A percentile compares a stretch with the other conserved stretches of the same genome.
Evolutionary conservation across 2,329 filamentous ascomycete genomes (phyloP).

Genomic region (Pseudogymnoascus sp.): DNA sequence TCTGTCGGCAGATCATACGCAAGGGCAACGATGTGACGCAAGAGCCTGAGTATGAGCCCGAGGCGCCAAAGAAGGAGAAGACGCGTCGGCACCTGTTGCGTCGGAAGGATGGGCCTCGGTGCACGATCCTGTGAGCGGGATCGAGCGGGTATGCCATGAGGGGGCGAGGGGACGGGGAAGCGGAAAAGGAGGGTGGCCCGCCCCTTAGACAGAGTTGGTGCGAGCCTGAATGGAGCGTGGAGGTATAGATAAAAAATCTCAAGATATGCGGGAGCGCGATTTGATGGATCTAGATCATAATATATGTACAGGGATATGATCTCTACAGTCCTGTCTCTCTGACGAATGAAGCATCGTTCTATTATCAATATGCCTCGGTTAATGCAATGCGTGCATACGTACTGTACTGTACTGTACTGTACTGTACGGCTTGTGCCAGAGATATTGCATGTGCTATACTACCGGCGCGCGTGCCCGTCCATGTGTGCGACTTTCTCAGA

Average conservation of each 20-base stretch:
- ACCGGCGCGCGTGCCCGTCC: neutral
- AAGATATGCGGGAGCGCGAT: constrained; percentile 1
- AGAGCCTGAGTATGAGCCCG: constrained; percentile 23
- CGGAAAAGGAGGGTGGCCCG: neutral
- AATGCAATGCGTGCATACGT: neutral
- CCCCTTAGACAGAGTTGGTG: neutral
- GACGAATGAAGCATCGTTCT: neutral
- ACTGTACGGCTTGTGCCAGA: neutral
- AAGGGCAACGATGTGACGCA: constrained; percentile 38
- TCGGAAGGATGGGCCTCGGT: constrained; percentile 22
- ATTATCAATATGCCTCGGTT: neutral
- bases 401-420: no score
- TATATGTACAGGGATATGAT: constrained; percentile 8
- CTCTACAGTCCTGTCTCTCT: neutral
- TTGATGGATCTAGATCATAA: constrained; percentile 4
- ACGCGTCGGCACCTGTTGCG: constrained; percentile 17
- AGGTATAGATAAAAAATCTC: constrained; percentile 4
- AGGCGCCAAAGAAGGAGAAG: constrained; percentile 29
- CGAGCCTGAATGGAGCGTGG: neutral
- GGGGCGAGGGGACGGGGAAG: neutral
- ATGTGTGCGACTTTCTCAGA: constrained; percentile 3
- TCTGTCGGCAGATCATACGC: constrained; percentile 59
- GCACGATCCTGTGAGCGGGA: constrained; percentile 31
- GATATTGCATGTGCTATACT: neutral
- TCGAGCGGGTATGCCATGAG: neutral